phyloP scores from a whole-genome alignment of 345 rosid species.

The Hirschfeldia incana region DNA sequence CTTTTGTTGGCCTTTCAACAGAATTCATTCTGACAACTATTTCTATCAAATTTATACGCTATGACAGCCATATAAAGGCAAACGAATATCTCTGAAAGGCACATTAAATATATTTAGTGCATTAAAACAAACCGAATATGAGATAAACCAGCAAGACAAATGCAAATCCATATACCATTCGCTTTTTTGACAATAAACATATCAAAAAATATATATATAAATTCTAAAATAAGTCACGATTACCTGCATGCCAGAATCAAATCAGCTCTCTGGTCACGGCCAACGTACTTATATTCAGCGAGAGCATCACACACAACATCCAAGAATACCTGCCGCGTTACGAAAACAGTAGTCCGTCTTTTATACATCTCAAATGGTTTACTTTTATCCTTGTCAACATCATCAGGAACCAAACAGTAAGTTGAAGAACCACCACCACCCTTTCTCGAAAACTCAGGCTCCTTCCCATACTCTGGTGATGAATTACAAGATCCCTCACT shows the following conservation, averaged over 20 bases:
- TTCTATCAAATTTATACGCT: neutral
- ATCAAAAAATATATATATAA: neutral
- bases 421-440: conserved; percentile 9
- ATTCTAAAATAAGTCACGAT: conserved; percentile 12
- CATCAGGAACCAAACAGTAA: conserved; percentile 30
- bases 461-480: conserved; percentile 45
- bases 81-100: conserved; percentile 5
- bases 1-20: neutral
- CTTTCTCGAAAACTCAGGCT: conserved; percentile 44
- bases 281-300: conserved; percentile 90
- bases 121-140: neutral
- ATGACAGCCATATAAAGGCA: neutral
- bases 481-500: conserved; percentile 50
- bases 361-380: conserved; percentile 84
- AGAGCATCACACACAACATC: conserved; percentile 80
- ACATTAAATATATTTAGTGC: neutral
- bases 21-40: conserved; percentile 5
- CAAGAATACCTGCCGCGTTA: conserved; percentile 66
- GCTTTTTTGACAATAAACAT: conserved; percentile 9
- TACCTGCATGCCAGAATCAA: conserved; percentile 97
- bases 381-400: conserved; percentile 43
- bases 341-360: conserved; percentile 78
- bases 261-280: conserved; percentile 94
- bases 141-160: conserved; percentile 1
- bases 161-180: conserved; percentile 18